Percentiles rank a stretch among this genome's conserved stretches.
Evolutionary conservation across 2,329 filamentous ascomycete species (phyloP).

Genomic region (Diplodia corticola): DNA sequence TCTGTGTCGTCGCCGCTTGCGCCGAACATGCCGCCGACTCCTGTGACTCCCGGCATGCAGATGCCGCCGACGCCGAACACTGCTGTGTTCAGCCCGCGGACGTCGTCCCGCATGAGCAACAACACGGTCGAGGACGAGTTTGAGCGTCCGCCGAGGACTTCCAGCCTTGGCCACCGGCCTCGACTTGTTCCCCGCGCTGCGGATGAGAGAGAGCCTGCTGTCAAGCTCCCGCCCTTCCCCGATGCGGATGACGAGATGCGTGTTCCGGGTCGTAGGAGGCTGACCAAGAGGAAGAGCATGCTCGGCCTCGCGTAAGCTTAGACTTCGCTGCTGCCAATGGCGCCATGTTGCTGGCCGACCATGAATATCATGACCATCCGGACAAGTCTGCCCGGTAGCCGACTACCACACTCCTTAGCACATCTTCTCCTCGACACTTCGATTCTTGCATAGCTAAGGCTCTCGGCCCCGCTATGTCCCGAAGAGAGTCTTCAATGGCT

Average conservation of each 20-base stretch:
- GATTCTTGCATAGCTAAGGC: constrained; percentile 18
- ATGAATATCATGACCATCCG: background rate
- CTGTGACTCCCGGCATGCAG: constrained; percentile 37
- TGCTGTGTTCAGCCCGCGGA: constrained; percentile 12
- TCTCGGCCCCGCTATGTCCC: background rate
- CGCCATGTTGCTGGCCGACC: background rate
- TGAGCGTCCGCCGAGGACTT: background rate
- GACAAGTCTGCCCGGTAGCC: background rate
- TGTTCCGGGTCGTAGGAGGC: constrained; percentile 26
- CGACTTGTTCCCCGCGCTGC: constrained; percentile 38
- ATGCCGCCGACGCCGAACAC: constrained; percentile 25
- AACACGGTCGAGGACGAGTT: constrained; percentile 1
- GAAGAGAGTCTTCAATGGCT: constrained; percentile 20
- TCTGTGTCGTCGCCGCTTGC: constrained; percentile 7
- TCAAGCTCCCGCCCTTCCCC: constrained; percentile 38
- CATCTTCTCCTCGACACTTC: background rate
- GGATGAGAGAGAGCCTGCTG: constrained; percentile 37
- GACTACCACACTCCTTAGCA: background rate
- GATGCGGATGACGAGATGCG: constrained; percentile 25
- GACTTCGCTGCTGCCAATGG: background rate
- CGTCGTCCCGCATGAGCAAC: constrained; percentile 10
- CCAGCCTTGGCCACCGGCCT: constrained; percentile 24
- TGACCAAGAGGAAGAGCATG: constrained; percentile 40
- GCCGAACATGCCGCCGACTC: constrained; percentile 33
- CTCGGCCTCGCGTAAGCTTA: constrained; percentile 31